A percentile compares a stretch with the other conserved stretches of the same genome.
phyloP scores from a whole-genome alignment of 331 rosid species.

The Dryas integrifolia region DNA sequence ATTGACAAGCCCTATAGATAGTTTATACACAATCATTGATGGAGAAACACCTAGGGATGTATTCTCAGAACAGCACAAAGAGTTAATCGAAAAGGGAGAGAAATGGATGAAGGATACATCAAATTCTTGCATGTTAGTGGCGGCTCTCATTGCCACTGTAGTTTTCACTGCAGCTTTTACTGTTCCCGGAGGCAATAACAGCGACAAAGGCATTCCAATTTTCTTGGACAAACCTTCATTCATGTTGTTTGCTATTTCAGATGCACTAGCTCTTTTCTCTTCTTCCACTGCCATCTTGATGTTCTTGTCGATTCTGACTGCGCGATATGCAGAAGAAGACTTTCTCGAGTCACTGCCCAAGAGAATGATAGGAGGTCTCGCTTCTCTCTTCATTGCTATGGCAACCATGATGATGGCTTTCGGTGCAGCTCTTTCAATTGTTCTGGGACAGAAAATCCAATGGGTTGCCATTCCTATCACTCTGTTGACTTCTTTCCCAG shows the following conservation, averaged over 20 bases:
- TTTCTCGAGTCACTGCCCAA: conserved; percentile 35
- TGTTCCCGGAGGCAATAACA: not conserved
- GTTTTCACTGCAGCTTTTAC: conserved; percentile 3
- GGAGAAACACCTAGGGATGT: not conserved
- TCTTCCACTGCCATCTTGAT: conserved; percentile 39
- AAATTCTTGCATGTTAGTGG: not conserved
- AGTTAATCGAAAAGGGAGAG: not conserved
- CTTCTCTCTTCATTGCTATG: conserved; percentile 30
- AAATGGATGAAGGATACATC: conserved; percentile 13
- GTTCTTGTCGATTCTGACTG: conserved; percentile 41
- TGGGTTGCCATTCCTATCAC: conserved; percentile 43
- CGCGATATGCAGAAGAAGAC: conserved; percentile 38
- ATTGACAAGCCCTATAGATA: not conserved
- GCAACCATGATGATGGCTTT: conserved; percentile 7
- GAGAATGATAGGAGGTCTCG: conserved; percentile 37
- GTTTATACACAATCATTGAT: not conserved
- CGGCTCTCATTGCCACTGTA: not conserved
- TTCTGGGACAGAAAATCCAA: conserved; percentile 28
- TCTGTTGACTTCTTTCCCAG: conserved; percentile 39
- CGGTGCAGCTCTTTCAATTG: not conserved
- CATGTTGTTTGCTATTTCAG: conserved; percentile 1
- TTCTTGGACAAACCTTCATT: conserved; percentile 14
- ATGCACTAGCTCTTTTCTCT: not conserved
- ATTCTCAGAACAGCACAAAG: conserved; percentile 2
- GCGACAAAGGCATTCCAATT: not conserved